A percentile compares a stretch with the other conserved stretches of the same genome.
Conservation (phyloP, 371 early-diverging fungal species). For the Haplosporangium sp. region DNA sequence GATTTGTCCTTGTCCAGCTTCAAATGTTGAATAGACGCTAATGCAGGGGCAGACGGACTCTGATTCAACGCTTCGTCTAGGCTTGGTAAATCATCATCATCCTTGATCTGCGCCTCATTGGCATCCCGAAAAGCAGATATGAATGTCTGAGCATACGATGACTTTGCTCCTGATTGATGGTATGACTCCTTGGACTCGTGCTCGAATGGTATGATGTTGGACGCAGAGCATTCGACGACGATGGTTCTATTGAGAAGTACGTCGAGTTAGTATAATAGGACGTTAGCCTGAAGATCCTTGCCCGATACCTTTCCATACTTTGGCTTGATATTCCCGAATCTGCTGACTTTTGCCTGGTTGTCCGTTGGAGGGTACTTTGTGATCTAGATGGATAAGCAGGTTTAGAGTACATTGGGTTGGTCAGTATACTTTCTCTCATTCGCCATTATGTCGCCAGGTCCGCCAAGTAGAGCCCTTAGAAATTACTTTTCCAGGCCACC, state of each 20-base stretch:
- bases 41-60: slow-evolving; percentile 1
- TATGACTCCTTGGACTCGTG: slow-evolving; percentile 10
- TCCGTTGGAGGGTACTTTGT: slow-evolving; percentile 23
- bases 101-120: slow-evolving; percentile 27
- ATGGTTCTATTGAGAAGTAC: slow-evolving; percentile 11
- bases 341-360: slow-evolving; percentile 24
- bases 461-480: too few relatives aligned
- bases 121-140: slow-evolving; percentile 23
- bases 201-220: slow-evolving; percentile 28
- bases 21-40: neutral
- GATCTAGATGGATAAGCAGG: slow-evolving; percentile 12
- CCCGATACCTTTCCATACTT: slow-evolving; percentile 13
- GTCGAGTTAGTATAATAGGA: neutral
- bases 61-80: slow-evolving; percentile 31
- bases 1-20: neutral
- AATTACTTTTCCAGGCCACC: slow-evolving; percentile 52
- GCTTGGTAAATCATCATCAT: slow-evolving; percentile 42
- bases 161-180: neutral
- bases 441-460: too few relatives aligned
- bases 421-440: too few relatives aligned
- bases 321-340: slow-evolving; percentile 38
- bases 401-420: too few relatives aligned
- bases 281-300: neutral
- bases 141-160: slow-evolving; percentile 4
- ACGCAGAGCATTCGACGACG: slow-evolving; percentile 24